Evolutionary conservation across 2,329 filamentous ascomycete genomes (phyloP), one percentile per base, ranked within the genome.

Genomic region (Diplodia intermedia): DNA sequence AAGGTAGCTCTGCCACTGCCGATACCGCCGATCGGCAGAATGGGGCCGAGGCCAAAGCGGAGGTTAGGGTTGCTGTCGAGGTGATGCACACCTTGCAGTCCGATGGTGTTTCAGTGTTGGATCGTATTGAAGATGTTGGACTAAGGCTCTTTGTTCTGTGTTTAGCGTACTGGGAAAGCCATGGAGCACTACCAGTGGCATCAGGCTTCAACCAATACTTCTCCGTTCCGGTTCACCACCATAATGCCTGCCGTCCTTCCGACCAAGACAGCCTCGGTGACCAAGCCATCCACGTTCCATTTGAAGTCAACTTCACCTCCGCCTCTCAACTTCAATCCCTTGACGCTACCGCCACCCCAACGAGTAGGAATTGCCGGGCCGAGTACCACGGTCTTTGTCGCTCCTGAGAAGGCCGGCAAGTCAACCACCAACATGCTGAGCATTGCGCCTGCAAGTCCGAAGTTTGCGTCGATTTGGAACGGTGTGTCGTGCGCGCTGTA

Each of bases 391-490:
- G 23, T n/a, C 14, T 20, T 49, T 12, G 12, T 15, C 29, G 20
- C 50, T 31, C 15, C 62, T 15, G 49, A 29, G 38, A 62, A 62
- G 4, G 18, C 38, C 18, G 63, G 63, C 52, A 85, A 63, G 73
- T 87, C 83, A n/a, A 86, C 80, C 57, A 85, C 79, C 50, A 87
- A 72, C 84, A 87, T 84, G 68, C 79, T 78, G 66, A 87, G 69
- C 63, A 86, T 78, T 0, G 83, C 84, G 0, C 84, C 86, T 2
- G 78, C 79, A 26, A 82, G 74, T 1, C 85, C 86, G 69, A 86
- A 87, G 72, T 88, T 88, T 7, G 85, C 86, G 72, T 88, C 86
- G 68, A 88, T 86, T 76, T 88, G 86, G 70, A 88, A 88, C 1
- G 86, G 84, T 56, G 76, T 74, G 6, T 79, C 74, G 11, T 76